Evolutionary conservation across 1,139 yeast genomes (phyloP), one percentile per base, ranked within the genome.

Genomic region (Suhomyces bokatorum): DNA sequence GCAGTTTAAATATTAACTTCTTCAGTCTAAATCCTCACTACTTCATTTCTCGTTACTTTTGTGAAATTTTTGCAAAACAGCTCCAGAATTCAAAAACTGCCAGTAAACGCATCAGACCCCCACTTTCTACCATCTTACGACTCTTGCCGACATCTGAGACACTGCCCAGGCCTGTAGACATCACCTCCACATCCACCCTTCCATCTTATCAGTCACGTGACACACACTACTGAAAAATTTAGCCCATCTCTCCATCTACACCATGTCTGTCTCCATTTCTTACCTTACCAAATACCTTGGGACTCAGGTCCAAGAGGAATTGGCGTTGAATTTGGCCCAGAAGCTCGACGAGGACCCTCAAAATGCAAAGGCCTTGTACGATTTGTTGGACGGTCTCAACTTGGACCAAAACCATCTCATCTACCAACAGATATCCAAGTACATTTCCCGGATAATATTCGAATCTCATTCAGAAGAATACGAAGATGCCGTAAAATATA

Each of bases 241-340:
- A 27, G 40, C 27, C 32, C 35, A 42, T 38, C 39, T 13, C 34
- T 24, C 11, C 42, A 15, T 13, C 31, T 11, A 14, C 31, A 35
- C 17, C 42, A 46, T 46, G 49, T 46, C 47, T 27, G 48, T 50
- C 47, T 60, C 67, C 8, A 51, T 60, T 11, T 53, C 62, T n/a
- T 52, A 67, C 35, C 57, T 69, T 9, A 57, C 69, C 37, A 58
- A 60, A 57, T 63, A 61, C 50, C 58, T 71, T 47, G 68, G 63
- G 12, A 37, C 55, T 2, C 54, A 47, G 3, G 62, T 66, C 38
- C 64, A 63, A 46, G 48, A 50, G 5, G 64, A 58, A 31, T 54
- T 70, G 28, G 67, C 66, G 3, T 39, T 54, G 5, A 55, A 51
- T 7, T 50, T 68, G 24, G 56, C 69, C 1, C 16, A 40, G 7